Evolutionary conservation across 2,329 filamentous ascomycete species (phyloP).

Genomic region (Chaetomiaceae sp.): DNA sequence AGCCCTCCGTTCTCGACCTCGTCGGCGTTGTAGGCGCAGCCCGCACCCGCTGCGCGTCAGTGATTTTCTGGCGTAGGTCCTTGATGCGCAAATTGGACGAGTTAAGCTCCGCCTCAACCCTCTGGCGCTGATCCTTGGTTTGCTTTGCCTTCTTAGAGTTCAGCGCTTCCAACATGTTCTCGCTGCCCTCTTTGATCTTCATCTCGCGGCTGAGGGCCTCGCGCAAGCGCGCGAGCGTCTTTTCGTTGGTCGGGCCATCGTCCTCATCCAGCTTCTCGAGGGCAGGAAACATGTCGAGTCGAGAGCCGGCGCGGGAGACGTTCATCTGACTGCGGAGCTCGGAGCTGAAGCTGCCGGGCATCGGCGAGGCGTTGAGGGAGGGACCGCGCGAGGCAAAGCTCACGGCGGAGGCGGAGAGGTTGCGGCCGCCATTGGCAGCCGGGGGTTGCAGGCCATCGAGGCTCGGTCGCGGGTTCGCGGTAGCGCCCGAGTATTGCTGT

Average conservation of each 20-base stretch:
- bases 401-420: conserved; percentile 48
- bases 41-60: conserved; percentile 52
- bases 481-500: conserved; percentile 20
- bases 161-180: conserved; percentile 94
- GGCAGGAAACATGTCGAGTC: conserved; percentile 44
- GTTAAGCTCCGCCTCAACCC: conserved; percentile 83
- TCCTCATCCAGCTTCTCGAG: conserved; percentile 55
- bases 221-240: conserved; percentile 68
- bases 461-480: conserved; percentile 38
- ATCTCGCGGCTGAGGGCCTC: conserved; percentile 90
- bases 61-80: conserved; percentile 55
- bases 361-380: conserved; percentile 65
- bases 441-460: conserved; percentile 44
- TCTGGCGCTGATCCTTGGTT: conserved; percentile 74
- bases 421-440: conserved; percentile 43
- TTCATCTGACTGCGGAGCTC: conserved; percentile 73
- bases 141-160: conserved; percentile 95
- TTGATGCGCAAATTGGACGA: conserved; percentile 73
- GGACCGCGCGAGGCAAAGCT: conserved; percentile 63
- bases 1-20: conserved; percentile 45
- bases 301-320: conserved; percentile 58
- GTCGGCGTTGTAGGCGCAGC: conserved; percentile 49
- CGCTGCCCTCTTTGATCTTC: conserved; percentile 96
- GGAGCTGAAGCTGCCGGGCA: conserved; percentile 82
- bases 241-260: conserved; percentile 54